Base-by-base conservation (phyloP, 208 protist species). In the Spironucleus salmonicida region DNA sequence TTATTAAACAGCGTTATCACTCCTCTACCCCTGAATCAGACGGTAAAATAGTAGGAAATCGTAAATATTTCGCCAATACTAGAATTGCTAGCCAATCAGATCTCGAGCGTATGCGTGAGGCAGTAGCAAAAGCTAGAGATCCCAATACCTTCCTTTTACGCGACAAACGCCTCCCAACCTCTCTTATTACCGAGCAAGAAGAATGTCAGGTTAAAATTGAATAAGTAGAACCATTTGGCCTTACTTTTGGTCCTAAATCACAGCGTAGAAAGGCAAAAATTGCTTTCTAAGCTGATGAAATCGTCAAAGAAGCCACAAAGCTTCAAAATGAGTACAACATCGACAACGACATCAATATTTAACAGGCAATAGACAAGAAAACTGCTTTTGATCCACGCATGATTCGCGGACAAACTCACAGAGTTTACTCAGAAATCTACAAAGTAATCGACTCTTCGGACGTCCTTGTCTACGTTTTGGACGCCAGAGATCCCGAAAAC, bases 401-500 rank as follows among this genome's bases (percentile, higher is more conserved):
- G 87, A 89, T 32, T 98, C 97, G 81, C 58, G 96, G 93, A 57
- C 93, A 96, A 81, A 97, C 93, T 0, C 93, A 93, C 62, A 86
- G 97, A 71, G 98, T 99, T 87, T 98, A 93, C 93, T 89, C 88
- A 41, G 96, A 99, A 84, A 85, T 99, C 32, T 97, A 96, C 86
- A 99, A 98, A 80, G 93, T 98, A 15, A 93, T 99, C 75, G 96
- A 99, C 83, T 95, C 92, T 41, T 94, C 91, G 26, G 96, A 99
- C 84, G 95, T 99, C n/a, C 81, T 99, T 27, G 75, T 98, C 0
- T 91, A 85, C 78, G 91, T 96, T 9, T 83, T 97, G 13, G 94
- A 98, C 80, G 93, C 92, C 23, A 85, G 96, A 74, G 95, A 99
- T 82, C 96, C 97, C 53, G 84, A 98, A 76, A 95, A 95, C 1